phyloP scores from a whole-genome alignment of 371 early-diverging fungal species.

The Blakeslea trispora region DNA sequence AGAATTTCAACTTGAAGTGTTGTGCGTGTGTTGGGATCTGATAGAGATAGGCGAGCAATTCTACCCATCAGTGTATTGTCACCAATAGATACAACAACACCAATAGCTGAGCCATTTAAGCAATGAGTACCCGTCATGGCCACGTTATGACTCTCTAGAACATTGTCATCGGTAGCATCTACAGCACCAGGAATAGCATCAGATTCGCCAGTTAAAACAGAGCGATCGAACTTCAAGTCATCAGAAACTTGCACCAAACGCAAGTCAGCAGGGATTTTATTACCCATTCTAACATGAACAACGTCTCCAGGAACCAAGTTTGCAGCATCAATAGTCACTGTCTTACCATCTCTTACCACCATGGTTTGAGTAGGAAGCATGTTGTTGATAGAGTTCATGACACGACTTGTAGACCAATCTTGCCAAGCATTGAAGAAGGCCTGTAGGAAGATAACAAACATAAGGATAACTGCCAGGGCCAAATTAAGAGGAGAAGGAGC shows the following conservation, averaged over 20 bases:
- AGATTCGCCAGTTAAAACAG: constrained; percentile 72
- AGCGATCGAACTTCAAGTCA: constrained; percentile 70
- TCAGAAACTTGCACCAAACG: constrained; percentile 56
- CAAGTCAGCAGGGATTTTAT: constrained; percentile 73
- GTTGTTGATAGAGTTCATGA: constrained; percentile 75
- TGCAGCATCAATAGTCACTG: constrained; percentile 46
- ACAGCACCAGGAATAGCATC: constrained; percentile 59
- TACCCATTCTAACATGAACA: constrained; percentile 62
- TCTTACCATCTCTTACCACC: constrained; percentile 64
- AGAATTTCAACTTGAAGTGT: constrained; percentile 70
- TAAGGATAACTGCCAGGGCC: constrained; percentile 38
- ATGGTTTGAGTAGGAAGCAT: constrained; percentile 66
- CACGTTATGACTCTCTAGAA: constrained; percentile 65
- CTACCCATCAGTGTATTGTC: constrained; percentile 72
- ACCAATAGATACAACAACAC: constrained; percentile 64
- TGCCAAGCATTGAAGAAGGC: constrained; percentile 72
- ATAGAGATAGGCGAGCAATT: constrained; percentile 60
- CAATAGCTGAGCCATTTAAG: constrained; percentile 62
- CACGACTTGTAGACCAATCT: constrained; percentile 68
- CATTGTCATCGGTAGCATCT: constrained; percentile 57
- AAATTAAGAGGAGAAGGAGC: constrained; percentile 38
- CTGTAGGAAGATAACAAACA: constrained; percentile 66
- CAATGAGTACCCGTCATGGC: constrained; percentile 70
- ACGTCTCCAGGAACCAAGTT: constrained; percentile 58
- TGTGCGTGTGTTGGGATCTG: constrained; percentile 46